Evolutionary conservation across 306 rosid genomes (phyloP).

Genomic region (Cicer bijugum): DNA sequence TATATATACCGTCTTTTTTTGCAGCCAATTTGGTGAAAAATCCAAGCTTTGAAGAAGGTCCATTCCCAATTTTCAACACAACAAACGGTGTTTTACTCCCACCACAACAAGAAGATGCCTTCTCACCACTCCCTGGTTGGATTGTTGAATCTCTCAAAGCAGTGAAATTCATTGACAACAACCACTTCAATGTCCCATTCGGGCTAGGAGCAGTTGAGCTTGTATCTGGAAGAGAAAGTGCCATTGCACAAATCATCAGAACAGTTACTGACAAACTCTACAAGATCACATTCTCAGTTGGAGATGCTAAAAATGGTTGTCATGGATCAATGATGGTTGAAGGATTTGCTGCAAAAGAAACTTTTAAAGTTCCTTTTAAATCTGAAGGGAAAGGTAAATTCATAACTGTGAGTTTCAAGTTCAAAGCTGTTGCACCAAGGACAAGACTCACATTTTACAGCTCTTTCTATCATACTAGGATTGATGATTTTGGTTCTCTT

Average conservation of each 20-base stretch:
- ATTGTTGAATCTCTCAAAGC: slow-evolving; percentile 92
- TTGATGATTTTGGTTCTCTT: slow-evolving; percentile 79
- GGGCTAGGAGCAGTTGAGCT: slow-evolving; percentile 82
- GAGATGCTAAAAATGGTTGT: slow-evolving; percentile 90
- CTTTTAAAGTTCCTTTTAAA: slow-evolving; percentile 75
- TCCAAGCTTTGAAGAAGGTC: slow-evolving; percentile 85
- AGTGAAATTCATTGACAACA: slow-evolving; percentile 72
- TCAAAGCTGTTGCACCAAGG: slow-evolving; percentile 66
- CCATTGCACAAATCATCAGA: slow-evolving; percentile 79
- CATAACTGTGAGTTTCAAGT: slow-evolving; percentile 62
- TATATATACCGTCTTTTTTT: slow-evolving; percentile 11
- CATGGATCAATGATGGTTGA: slow-evolving; percentile 97
- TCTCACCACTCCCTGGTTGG: slow-evolving; percentile 98
- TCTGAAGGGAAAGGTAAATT: slow-evolving; percentile 77
- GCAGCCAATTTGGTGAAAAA: slow-evolving; percentile 84
- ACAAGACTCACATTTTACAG: slow-evolving; percentile 93
- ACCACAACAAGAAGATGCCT: slow-evolving; percentile 76
- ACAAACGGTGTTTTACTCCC: slow-evolving; percentile 89
- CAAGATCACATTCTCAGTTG: slow-evolving; percentile 65
- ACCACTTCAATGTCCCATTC: slow-evolving; percentile 57
- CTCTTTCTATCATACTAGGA: slow-evolving; percentile 82
- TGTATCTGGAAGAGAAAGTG: slow-evolving; percentile 91
- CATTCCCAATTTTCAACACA: slow-evolving; percentile 77
- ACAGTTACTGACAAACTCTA: slow-evolving; percentile 68
- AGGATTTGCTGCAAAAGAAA: slow-evolving; percentile 81